phyloP scores from a whole-genome alignment of 2,329 filamentous ascomycete species.

The Periconia digitata region DNA sequence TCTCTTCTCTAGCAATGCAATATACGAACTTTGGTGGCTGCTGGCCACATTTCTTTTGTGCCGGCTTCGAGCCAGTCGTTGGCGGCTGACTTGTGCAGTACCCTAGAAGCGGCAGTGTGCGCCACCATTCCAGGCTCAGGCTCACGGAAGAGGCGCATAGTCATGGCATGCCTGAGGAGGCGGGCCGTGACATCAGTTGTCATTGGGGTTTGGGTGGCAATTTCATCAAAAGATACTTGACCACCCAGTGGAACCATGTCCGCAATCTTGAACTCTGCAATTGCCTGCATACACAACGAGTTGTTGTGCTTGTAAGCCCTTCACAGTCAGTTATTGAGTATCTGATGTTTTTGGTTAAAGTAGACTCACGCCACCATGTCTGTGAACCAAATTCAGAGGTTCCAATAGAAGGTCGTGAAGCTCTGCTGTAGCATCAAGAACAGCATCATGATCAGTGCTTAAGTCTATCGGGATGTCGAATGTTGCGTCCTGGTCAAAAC shows the following conservation, averaged over 20 bases:
- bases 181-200: slow-evolving; percentile 9
- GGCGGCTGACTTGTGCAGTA: slow-evolving; percentile 9
- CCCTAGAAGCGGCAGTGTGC: slow-evolving; percentile 13
- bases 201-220: slow-evolving; percentile 10
- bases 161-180: slow-evolving; percentile 12
- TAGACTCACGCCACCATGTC: background rate
- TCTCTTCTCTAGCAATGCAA: slow-evolving; percentile 6
- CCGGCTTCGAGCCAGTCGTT: slow-evolving; percentile 7
- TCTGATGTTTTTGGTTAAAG: too few relatives aligned
- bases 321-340: too few relatives aligned
- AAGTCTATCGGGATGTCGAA: background rate
- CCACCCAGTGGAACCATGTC: slow-evolving; percentile 11
- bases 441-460: background rate
- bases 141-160: slow-evolving; percentile 15
- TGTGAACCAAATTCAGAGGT: background rate
- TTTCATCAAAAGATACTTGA: slow-evolving; percentile 10
- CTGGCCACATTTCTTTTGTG: slow-evolving; percentile 9
- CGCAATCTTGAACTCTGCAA: slow-evolving; percentile 11
- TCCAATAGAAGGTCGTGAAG: slow-evolving; percentile 1
- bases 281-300: slow-evolving; percentile 8
- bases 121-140: slow-evolving; percentile 10
- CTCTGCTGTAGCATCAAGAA: slow-evolving; percentile 1
- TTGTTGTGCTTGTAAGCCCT: too few relatives aligned
- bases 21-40: slow-evolving; percentile 8
- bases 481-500: background rate